A percentile compares a stretch with the other conserved stretches of the same genome.
These are phyloP conservation scores for Breviolum minutum DNA, from an alignment of 73 alveolate genomes.

Conservation along the genomic window DNA sequence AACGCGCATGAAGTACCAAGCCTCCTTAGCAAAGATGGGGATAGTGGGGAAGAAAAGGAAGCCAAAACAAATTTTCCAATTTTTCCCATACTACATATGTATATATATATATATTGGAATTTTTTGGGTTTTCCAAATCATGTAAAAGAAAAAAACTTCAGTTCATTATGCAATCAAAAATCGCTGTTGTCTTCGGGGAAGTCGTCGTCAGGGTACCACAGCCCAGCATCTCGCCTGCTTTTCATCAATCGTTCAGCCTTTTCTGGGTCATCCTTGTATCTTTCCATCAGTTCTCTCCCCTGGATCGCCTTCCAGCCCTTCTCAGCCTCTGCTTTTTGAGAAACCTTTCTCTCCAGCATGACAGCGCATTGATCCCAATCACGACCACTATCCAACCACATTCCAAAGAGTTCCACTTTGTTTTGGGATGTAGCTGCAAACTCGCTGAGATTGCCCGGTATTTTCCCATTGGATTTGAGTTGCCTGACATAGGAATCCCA, in stretches of 20 bases:
- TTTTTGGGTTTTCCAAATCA: not conserved
- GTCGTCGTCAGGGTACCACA: not conserved
- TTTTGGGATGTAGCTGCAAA: not conserved
- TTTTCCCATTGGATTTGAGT: not conserved
- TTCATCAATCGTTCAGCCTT: not conserved
- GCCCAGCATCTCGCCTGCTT: not conserved
- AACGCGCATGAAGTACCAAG: not conserved
- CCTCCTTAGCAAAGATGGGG: not conserved
- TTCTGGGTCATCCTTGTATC: not conserved
- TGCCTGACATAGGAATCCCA: not conserved
- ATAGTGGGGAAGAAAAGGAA: not conserved
- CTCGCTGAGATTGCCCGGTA: not conserved
- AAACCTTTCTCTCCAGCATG: not conserved
- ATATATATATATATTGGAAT: too few relatives aligned
- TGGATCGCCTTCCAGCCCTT: not conserved
- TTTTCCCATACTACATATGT: not conserved
- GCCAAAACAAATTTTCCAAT: not conserved
- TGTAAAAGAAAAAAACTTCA: not conserved
- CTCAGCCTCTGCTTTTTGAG: not conserved
- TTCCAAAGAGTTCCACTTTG: not conserved
- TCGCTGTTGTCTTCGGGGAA: not conserved
- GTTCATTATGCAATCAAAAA: not conserved
- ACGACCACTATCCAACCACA: not conserved
- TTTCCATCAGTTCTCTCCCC: not conserved
- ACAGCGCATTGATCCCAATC: not conserved